Evolutionary conservation across 768 basidiomycete species (phyloP).

Genomic region (Podaxis sp.): DNA sequence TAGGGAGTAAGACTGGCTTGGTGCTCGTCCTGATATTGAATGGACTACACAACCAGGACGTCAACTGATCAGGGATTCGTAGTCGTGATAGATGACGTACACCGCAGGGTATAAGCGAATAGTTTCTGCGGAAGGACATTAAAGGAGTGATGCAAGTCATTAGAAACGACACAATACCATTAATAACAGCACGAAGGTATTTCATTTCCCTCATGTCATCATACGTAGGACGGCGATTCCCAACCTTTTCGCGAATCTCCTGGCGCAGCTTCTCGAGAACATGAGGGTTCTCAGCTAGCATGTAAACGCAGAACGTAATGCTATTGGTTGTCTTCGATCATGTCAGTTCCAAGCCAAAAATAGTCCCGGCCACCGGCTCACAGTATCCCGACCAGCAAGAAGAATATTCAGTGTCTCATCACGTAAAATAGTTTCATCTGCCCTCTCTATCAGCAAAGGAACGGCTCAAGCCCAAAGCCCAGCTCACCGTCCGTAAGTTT

Average conservation of each 20-base stretch:
- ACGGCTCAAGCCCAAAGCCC: neutral
- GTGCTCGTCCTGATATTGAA: slow-evolving; percentile 32
- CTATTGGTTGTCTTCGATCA: slow-evolving; percentile 34
- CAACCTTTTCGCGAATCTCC: slow-evolving; percentile 42
- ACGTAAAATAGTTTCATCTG: slow-evolving; percentile 1
- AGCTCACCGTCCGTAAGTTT: slow-evolving; percentile 49
- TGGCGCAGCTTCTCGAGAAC: slow-evolving; percentile 39
- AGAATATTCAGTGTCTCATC: slow-evolving; percentile 23
- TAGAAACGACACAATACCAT: slow-evolving; percentile 22
- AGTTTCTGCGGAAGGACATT: slow-evolving; percentile 30
- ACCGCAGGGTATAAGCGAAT: slow-evolving; percentile 40
- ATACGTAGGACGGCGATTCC: slow-evolving; percentile 38
- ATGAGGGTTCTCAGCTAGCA: slow-evolving; percentile 42
- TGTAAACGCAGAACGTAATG: slow-evolving; percentile 43
- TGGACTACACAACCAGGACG: slow-evolving; percentile 24
- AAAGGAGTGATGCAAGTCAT: neutral
- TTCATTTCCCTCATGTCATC: slow-evolving; percentile 50
- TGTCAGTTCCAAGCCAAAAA: neutral
- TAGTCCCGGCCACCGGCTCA: neutral
- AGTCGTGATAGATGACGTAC: slow-evolving; percentile 21
- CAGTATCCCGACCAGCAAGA: slow-evolving; percentile 19
- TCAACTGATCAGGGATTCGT: neutral
- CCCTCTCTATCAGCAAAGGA: neutral
- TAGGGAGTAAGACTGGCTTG: neutral
- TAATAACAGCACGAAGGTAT: slow-evolving; percentile 33